Percentiles rank a stretch among this genome's conserved stretches.
These are phyloP conservation scores for Vitellaria paradoxa DNA, from an alignment of 179 eudicot species.

Conservation along the genomic window DNA sequence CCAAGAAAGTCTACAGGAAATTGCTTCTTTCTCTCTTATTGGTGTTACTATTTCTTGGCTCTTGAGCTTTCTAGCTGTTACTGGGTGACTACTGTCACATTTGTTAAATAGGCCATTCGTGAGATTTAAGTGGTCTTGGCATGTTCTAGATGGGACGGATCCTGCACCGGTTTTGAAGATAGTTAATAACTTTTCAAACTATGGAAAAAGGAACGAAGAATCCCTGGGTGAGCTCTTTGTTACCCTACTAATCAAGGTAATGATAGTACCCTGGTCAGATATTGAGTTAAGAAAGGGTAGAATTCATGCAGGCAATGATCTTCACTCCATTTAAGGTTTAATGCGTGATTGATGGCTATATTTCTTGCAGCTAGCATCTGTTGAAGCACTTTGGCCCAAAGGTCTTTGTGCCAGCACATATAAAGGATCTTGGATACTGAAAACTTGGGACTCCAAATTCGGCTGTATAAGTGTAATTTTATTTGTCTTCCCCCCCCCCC, in stretches of 20 bases:
- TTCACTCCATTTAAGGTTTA: neutral
- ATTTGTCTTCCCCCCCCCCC: neutral
- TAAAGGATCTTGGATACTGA: slow-evolving; percentile 68
- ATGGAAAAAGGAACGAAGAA: slow-evolving; percentile 66
- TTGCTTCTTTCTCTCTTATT: neutral
- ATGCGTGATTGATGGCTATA: neutral
- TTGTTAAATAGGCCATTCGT: neutral
- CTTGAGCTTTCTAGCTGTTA: neutral
- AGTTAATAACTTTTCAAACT: slow-evolving; percentile 38
- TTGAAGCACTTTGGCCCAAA: slow-evolving; percentile 59
- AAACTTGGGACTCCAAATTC: slow-evolving; percentile 45
- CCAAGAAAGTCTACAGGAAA: neutral
- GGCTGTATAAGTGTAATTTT: slow-evolving; percentile 58
- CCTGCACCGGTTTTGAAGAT: slow-evolving; percentile 42
- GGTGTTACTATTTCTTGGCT: neutral
- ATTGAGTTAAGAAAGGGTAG: neutral
- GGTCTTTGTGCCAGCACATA: slow-evolving; percentile 82
- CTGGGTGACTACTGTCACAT: neutral
- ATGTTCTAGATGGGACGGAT: slow-evolving; percentile 64
- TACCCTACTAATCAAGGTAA: slow-evolving; percentile 75
- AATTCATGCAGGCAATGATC: neutral
- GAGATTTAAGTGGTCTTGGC: slow-evolving; percentile 5
- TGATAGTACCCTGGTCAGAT: neutral
- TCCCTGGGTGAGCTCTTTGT: slow-evolving; percentile 78
- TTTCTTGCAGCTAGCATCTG: slow-evolving; percentile 64